Evolutionary conservation across 2,329 filamentous ascomycete genomes (phyloP).

Genomic region (Neofusicoccum sp.): DNA sequence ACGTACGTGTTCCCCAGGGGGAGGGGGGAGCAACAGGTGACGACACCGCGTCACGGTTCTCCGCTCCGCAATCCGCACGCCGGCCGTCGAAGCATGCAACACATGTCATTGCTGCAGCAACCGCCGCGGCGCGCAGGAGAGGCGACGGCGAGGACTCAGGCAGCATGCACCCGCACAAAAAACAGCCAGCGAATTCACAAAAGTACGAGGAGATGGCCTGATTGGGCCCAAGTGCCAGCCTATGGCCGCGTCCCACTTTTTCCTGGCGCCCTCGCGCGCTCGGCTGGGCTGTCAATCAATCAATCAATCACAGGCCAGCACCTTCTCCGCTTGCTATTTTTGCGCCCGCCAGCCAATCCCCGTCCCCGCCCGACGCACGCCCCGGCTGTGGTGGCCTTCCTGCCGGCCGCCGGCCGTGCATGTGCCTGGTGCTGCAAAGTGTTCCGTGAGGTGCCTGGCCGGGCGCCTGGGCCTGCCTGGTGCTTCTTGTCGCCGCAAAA

Average conservation of each 20-base stretch:
- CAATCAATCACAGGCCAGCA: constrained; percentile 2
- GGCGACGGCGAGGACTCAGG: too few relatives aligned
- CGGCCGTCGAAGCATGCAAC: too few relatives aligned
- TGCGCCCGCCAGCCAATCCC: constrained; percentile 8
- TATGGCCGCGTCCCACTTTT: neutral
- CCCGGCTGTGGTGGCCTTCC: neutral
- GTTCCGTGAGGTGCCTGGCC: neutral
- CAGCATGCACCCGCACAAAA: too few relatives aligned
- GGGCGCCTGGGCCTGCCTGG: neutral
- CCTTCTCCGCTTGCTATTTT: neutral
- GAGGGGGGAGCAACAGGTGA: too few relatives aligned
- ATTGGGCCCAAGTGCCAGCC: neutral
- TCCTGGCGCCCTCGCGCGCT: neutral
- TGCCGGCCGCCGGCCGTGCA: neutral
- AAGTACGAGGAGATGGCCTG: neutral
- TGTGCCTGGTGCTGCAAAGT: neutral
- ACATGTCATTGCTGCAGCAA: too few relatives aligned
- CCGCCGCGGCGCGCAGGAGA: too few relatives aligned
- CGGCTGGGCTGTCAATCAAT: constrained; percentile 3
- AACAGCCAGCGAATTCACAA: neutral
- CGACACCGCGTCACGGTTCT: too few relatives aligned
- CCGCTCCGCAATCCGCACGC: too few relatives aligned
- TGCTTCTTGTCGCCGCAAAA: neutral
- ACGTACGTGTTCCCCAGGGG: too few relatives aligned
- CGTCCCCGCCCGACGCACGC: neutral